Percentiles rank a stretch among this genome's conserved stretches.
These are phyloP conservation scores for Claviceps maximensis DNA, from an alignment of 2,329 filamentous ascomycete genomes.

Conservation along the genomic window DNA sequence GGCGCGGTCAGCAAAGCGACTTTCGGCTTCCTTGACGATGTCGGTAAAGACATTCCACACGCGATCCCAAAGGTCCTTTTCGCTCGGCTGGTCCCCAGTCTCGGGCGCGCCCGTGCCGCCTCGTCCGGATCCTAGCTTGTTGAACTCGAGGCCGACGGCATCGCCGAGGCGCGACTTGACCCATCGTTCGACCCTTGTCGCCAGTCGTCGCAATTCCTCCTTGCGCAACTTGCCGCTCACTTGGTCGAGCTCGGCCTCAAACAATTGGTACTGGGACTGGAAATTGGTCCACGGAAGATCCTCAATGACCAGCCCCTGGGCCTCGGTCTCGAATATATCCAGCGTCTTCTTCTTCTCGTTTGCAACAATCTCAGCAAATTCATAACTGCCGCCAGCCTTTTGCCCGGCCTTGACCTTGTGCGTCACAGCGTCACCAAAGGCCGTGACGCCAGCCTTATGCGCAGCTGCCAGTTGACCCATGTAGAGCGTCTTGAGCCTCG, in stretches of 20 bases:
- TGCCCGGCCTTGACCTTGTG: conserved; percentile 79
- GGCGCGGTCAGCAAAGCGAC: conserved; percentile 73
- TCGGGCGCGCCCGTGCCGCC: conserved; percentile 72
- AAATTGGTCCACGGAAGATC: conserved; percentile 83
- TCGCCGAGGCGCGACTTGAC: conserved; percentile 79
- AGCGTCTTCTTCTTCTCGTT: conserved; percentile 67
- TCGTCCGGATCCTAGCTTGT: conserved; percentile 81
- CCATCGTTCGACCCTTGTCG: conserved; percentile 85
- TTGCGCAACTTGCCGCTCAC: conserved; percentile 75
- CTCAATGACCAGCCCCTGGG: conserved; percentile 59
- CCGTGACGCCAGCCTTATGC: conserved; percentile 73
- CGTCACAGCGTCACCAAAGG: conserved; percentile 82
- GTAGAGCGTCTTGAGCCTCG: conserved; percentile 77
- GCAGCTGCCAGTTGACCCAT: conserved; percentile 76
- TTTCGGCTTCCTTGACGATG: conserved; percentile 75
- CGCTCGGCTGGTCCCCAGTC: conserved; percentile 58
- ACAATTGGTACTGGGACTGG: conserved; percentile 63
- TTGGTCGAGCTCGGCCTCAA: conserved; percentile 82
- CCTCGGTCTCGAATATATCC: conserved; percentile 62
- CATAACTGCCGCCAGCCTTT: conserved; percentile 80
- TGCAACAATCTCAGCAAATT: conserved; percentile 88
- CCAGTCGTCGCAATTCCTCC: conserved; percentile 90
- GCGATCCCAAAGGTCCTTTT: conserved; percentile 90
- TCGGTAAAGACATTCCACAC: conserved; percentile 79
- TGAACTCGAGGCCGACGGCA: conserved; percentile 85